Base-by-base conservation (phyloP, 192 early-diverging fungal species). In the Mortierella antarctica region DNA sequence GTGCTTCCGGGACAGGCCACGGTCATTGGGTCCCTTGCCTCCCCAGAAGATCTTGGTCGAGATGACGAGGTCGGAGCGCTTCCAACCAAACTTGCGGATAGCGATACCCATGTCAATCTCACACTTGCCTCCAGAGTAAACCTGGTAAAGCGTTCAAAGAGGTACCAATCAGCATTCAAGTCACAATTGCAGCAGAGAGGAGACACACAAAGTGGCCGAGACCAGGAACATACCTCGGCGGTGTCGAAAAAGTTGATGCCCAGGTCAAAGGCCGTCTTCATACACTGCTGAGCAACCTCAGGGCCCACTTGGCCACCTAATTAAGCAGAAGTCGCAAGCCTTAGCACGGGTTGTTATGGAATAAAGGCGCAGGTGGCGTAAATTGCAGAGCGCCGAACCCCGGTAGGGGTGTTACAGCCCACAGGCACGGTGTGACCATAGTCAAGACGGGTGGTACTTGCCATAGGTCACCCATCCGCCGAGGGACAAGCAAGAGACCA, bases 191-290 rank as follows among this genome's bases (percentile, higher is more conserved):
- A 48, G 46, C 18, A 1, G 41, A 39, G 18, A 14, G 13, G 53
- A 45, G 47, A 53, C 15, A 21, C 40, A 58, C 23, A 17, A 65
- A 57, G 21, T 49, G 18, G 51, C 9, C 13, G 40, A 44, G 39
- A 18, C 15, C 70, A 77, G 49, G 84, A 74, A 70, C 86, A 77
- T 69, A 76, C 82, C 78, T 93, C 91, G 15, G 91, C 91, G 8
- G 88, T 87, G 78, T 93, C 86, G 70, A 96, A 96, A 80, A 92
- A 92, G 83, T 95, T 96, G 70, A 95, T 86, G 52, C 95, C 95
- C 58, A 83, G 61, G 41, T 94, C 89, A 62, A 86, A 92, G 1
- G 92, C 92, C 7, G 86, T 85, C 65, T 89, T 84, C 82, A 94
- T 86, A 78, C 89, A 93, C 63, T 91, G 82, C 58, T 83, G 72